Evolutionary conservation across 2,329 filamentous ascomycete genomes (phyloP).

Genomic region (Gliomastix tumulicola): DNA sequence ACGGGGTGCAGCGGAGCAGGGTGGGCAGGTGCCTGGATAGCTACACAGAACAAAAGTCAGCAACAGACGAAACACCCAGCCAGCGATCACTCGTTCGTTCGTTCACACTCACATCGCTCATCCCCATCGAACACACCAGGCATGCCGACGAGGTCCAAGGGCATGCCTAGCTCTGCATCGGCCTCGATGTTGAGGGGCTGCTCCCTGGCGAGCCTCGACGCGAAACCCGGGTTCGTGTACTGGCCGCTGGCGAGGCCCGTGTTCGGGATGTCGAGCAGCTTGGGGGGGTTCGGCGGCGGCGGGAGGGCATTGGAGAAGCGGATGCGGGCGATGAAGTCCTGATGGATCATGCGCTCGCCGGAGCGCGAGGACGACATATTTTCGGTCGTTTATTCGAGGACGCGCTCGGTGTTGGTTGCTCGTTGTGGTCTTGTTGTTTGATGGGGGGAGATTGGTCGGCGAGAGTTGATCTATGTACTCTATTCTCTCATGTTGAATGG

Average conservation of each 20-base stretch:
- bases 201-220: conserved; percentile 79
- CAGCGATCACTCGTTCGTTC: no score
- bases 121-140: conserved; percentile 93
- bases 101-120: conserved; percentile 66
- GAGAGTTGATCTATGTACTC: no score
- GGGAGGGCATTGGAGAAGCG: conserved; percentile 94
- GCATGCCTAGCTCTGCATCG: conserved; percentile 97
- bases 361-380: conserved; percentile 30
- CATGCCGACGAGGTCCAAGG: conserved; percentile 89
- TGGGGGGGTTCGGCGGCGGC: conserved; percentile 88
- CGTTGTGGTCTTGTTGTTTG: no score
- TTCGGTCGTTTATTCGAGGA: no score
- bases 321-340: conserved; percentile 95
- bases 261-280: conserved; percentile 94
- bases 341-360: conserved; percentile 63
- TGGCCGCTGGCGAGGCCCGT: conserved; percentile 79
- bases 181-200: conserved; percentile 95
- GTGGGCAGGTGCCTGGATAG: conserved; percentile 72
- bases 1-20: conserved; percentile 69
- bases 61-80: no score
- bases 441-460: no score
- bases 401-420: no score
- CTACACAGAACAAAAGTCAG: conserved; percentile 32
- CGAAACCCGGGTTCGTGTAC: conserved; percentile 87
- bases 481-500: no score